A percentile compares a stretch with the other conserved stretches of the same genome.
Conservation (phyloP, 2,329 filamentous ascomycete genomes). For the Pezicula rhizophila region DNA sequence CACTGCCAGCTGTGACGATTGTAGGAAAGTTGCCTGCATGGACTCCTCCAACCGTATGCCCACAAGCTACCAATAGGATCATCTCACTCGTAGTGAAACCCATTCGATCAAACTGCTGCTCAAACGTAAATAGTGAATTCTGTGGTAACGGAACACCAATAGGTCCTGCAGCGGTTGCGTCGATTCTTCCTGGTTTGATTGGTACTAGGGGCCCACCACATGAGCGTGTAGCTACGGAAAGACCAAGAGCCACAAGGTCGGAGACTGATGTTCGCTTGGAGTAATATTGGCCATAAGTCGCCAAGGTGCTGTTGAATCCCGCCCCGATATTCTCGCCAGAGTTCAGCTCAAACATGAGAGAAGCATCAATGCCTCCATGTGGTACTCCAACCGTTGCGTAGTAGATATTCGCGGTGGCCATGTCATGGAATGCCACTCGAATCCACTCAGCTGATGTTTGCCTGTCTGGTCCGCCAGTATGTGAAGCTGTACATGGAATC, state of each 20-base stretch:
- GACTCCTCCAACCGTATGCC: slow-evolving; percentile 55
- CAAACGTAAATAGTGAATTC: slow-evolving; percentile 45
- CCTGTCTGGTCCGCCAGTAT: slow-evolving; percentile 43
- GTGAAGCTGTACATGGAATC: slow-evolving; percentile 49
- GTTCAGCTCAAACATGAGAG: slow-evolving; percentile 51
- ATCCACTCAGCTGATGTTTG: slow-evolving; percentile 57
- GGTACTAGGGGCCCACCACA: slow-evolving; percentile 53
- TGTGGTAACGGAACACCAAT: slow-evolving; percentile 51
- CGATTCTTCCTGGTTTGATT: slow-evolving; percentile 46
- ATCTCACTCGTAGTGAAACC: slow-evolving; percentile 51
- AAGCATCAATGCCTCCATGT: slow-evolving; percentile 51
- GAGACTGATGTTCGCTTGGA: slow-evolving; percentile 45
- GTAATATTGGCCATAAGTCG: slow-evolving; percentile 47
- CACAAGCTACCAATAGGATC: slow-evolving; percentile 55
- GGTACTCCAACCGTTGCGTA: slow-evolving; percentile 24
- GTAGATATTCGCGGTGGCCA: slow-evolving; percentile 46
- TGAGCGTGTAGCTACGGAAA: slow-evolving; percentile 51
- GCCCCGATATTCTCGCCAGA: slow-evolving; percentile 51
- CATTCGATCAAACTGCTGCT: slow-evolving; percentile 50
- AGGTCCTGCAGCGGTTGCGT: slow-evolving; percentile 42
- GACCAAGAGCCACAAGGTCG: slow-evolving; percentile 52
- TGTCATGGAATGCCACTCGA: slow-evolving; percentile 56
- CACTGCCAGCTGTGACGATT: slow-evolving; percentile 40
- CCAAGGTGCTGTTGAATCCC: slow-evolving; percentile 46
- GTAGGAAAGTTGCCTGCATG: slow-evolving; percentile 47